Conservation (phyloP, 2,329 filamentous ascomycete species). For the Colletotrichum horii region DNA sequence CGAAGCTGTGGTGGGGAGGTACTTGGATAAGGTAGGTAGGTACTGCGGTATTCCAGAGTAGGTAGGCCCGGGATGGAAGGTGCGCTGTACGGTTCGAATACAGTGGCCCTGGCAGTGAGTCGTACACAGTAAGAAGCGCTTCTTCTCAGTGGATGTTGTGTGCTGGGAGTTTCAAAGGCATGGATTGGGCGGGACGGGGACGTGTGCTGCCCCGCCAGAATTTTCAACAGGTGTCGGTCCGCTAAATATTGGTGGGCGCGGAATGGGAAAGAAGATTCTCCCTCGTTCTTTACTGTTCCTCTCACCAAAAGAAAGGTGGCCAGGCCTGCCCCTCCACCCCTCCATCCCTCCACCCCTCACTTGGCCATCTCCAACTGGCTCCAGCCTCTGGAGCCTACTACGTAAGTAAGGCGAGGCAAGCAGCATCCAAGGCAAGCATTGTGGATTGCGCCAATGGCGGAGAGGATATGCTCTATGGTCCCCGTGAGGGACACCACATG, state of each 20-base stretch:
- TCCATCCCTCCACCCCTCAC: conserved; percentile 16
- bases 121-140: neutral
- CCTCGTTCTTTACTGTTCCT: conserved; percentile 17
- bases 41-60: no score
- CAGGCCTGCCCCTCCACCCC: neutral
- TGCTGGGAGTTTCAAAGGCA: neutral
- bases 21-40: no score
- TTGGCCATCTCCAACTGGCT: neutral
- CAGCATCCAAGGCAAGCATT: neutral
- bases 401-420: neutral
- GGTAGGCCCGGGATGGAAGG: neutral
- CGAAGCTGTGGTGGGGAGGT: neutral
- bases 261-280: conserved; percentile 27
- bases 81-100: neutral
- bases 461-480: neutral
- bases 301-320: neutral
- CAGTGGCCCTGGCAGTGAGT: neutral
- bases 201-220: neutral
- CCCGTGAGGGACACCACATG: neutral
- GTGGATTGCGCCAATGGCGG: neutral
- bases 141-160: neutral
- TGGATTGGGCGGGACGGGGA: neutral
- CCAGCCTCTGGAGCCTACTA: conserved; percentile 3
- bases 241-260: conserved; percentile 18
- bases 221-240: neutral